phyloP scores from a whole-genome alignment of 2,329 filamentous ascomycete species.

The Seiridium unicorne region DNA sequence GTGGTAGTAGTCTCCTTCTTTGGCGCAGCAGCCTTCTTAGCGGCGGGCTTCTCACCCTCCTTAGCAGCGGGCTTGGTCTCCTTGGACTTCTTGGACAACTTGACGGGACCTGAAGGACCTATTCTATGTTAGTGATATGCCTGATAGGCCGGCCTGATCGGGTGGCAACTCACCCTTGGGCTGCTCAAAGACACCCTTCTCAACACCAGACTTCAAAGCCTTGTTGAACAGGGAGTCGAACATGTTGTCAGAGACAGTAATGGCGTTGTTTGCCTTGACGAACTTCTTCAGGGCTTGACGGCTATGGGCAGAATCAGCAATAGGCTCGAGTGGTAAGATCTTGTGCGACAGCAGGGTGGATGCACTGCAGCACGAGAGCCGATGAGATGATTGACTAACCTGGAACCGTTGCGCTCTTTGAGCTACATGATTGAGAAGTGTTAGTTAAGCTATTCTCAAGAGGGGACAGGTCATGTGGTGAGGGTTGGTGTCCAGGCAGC shows the following conservation, averaged over 20 bases:
- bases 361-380: neutral
- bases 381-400: conserved; percentile 26
- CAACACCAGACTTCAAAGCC: conserved; percentile 71
- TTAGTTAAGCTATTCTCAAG: conserved; percentile 34
- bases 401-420: conserved; percentile 62
- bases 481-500: neutral
- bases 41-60: conserved; percentile 22
- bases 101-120: conserved; percentile 86
- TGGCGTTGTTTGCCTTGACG: conserved; percentile 33
- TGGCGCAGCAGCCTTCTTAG: conserved; percentile 37
- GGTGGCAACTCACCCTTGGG: conserved; percentile 72
- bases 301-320: conserved; percentile 27
- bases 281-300: conserved; percentile 63
- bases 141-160: neutral
- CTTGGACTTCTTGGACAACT: conserved; percentile 79
- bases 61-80: conserved; percentile 36
- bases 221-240: conserved; percentile 68
- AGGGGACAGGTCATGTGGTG: neutral
- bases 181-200: conserved; percentile 83
- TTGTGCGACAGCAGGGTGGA: conserved; percentile 12
- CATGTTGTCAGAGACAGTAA: conserved; percentile 46
- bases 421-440: conserved; percentile 42
- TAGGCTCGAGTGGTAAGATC: conserved; percentile 13
- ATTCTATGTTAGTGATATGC: conserved; percentile 17
- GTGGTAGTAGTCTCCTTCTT: conserved; percentile 38